Percentiles rank a stretch among this genome's conserved stretches.
phyloP scores from a whole-genome alignment of 2,329 filamentous ascomycete genomes.

The Xylariales sp. region DNA sequence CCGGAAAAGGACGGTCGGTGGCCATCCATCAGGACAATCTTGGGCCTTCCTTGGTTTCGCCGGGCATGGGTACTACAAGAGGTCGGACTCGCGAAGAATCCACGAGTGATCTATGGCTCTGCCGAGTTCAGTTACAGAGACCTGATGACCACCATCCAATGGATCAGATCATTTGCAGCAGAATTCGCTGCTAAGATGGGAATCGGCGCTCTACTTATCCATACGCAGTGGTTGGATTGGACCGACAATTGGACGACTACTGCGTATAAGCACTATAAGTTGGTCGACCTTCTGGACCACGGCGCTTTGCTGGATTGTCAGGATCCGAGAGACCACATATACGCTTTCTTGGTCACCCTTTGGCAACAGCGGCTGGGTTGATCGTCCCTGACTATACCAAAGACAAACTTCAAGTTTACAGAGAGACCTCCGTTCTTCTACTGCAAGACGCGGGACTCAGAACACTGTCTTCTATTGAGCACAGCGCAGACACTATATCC shows the following conservation, averaged over 20 bases:
- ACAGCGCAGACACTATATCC: slow-evolving; percentile 1
- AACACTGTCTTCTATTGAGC: slow-evolving; percentile 8
- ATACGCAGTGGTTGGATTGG: slow-evolving; percentile 8
- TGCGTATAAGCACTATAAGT: background rate
- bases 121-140: slow-evolving; percentile 9
- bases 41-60: background rate
- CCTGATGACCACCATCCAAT: background rate
- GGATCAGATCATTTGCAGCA: background rate
- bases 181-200: background rate
- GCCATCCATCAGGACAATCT: background rate
- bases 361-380: background rate
- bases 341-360: slow-evolving; percentile 8
- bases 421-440: background rate
- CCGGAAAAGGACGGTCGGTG: background rate
- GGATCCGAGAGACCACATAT: slow-evolving; percentile 9
- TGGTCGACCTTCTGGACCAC: slow-evolving; percentile 9
- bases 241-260: background rate
- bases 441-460: slow-evolving; percentile 6
- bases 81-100: slow-evolving; percentile 6
- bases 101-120: slow-evolving; percentile 6
- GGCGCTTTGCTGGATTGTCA: slow-evolving; percentile 5
- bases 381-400: slow-evolving; percentile 8
- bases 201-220: background rate
- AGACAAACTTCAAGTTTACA: slow-evolving; percentile 1
- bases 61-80: slow-evolving; percentile 8